Evolutionary conservation across 495 filamentous ascomycete species (phyloP).

Genomic region (Aspergillus carlsbadensis): DNA sequence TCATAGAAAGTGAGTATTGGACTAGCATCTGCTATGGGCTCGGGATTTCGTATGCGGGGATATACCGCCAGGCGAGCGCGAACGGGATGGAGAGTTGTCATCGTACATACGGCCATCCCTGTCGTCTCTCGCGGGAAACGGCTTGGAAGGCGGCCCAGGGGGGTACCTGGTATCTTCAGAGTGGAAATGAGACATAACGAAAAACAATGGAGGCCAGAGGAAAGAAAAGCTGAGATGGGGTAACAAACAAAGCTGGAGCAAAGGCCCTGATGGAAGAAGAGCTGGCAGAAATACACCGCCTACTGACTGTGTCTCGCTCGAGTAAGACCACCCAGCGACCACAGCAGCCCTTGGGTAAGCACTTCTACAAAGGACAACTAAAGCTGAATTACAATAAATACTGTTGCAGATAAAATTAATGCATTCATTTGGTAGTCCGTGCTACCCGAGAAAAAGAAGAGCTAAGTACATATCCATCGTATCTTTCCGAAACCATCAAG

Average conservation of each 20-base stretch:
- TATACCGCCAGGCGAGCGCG: slow-evolving; percentile 46
- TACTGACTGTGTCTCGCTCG: not conserved
- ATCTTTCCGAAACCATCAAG: not conserved
- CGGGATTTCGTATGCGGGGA: slow-evolving; percentile 35
- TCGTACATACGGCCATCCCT: slow-evolving; percentile 51
- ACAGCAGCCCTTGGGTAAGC: not conserved
- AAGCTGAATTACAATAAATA: not conserved
- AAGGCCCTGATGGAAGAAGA: not conserved
- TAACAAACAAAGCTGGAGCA: not conserved
- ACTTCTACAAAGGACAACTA: no score
- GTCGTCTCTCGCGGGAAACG: slow-evolving; percentile 35
- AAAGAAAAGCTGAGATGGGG: slow-evolving; percentile 9
- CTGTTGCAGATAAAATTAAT: not conserved
- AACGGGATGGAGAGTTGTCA: slow-evolving; percentile 42
- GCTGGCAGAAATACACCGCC: slow-evolving; percentile 23
- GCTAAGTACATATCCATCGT: not conserved
- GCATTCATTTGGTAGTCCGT: not conserved
- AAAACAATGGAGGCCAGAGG: slow-evolving; percentile 9
- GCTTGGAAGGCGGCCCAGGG: slow-evolving; percentile 25
- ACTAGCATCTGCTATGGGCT: slow-evolving; percentile 16
- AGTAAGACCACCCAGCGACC: no score
- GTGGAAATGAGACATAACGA: slow-evolving; percentile 34
- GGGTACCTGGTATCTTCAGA: slow-evolving; percentile 30
- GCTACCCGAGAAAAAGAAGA: not conserved
- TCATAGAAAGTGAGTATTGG: slow-evolving; percentile 30